Evolutionary conservation across 2,329 filamentous ascomycete species (phyloP).

Genomic region (Fusarium staphyleae): DNA sequence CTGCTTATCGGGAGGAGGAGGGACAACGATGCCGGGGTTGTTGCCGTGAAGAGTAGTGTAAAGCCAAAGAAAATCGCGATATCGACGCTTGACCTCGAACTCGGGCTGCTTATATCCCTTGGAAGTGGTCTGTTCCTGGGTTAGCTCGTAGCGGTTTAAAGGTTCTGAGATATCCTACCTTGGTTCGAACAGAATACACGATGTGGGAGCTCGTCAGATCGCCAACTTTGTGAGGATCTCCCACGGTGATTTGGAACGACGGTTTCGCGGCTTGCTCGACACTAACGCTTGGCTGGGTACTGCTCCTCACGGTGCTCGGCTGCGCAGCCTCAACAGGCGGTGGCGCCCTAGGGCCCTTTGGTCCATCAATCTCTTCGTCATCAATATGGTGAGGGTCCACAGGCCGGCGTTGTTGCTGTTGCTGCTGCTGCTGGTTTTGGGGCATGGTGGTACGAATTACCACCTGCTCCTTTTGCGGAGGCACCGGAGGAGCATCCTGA

Average conservation of each 20-base stretch:
- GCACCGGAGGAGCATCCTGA: conserved; percentile 68
- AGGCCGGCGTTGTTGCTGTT: conserved; percentile 52
- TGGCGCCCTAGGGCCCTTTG: conserved; percentile 66
- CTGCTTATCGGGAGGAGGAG: conserved; percentile 96
- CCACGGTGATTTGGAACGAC: conserved; percentile 87
- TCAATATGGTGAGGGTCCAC: conserved; percentile 71
- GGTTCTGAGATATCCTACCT: conserved; percentile 59
- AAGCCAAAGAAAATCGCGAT: conserved; percentile 97
- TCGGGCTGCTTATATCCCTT: conserved; percentile 94
- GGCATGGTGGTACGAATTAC: conserved; percentile 66
- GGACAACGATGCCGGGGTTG: conserved; percentile 93
- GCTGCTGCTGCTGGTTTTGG: conserved; percentile 49
- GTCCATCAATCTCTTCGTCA: conserved; percentile 69
- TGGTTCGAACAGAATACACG: conserved; percentile 94
- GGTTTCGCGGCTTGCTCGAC: conserved; percentile 94
- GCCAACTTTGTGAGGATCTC: conserved; percentile 97
- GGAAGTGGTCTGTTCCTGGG: conserved; percentile 75
- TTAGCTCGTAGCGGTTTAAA: conserved; percentile 4
- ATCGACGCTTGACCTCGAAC: conserved; percentile 91
- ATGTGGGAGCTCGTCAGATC: conserved; percentile 97
- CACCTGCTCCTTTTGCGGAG: conserved; percentile 71
- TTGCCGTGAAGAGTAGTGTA: conserved; percentile 95
- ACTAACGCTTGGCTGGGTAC: conserved; percentile 79
- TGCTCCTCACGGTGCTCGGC: conserved; percentile 59
- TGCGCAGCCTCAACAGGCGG: conserved; percentile 67